Conservation (phyloP, 1,284 basidiomycete genomes). For the Hemileia vastatrix region DNA sequence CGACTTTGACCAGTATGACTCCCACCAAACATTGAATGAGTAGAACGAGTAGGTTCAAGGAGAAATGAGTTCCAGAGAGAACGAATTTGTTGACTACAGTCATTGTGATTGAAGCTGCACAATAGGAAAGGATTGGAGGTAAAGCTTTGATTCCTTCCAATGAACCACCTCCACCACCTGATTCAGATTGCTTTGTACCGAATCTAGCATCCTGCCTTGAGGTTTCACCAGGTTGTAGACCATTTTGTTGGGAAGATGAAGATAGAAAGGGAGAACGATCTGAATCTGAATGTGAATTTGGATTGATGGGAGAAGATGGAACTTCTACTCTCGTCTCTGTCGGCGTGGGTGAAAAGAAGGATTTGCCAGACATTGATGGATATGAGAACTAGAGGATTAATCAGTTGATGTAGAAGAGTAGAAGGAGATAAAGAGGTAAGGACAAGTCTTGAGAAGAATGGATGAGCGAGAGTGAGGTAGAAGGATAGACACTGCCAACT, state of each 20-base stretch:
- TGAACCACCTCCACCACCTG: background rate
- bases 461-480: too few species aligned
- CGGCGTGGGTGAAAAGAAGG: background rate
- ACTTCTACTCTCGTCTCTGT: background rate
- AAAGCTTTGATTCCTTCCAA: constrained; percentile 23
- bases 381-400: background rate
- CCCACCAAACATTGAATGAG: constrained; percentile 41
- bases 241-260: background rate
- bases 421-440: too few species aligned
- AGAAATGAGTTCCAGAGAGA: constrained; percentile 38
- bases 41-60: constrained; percentile 42
- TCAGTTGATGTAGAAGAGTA: too few species aligned
- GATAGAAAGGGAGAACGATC: background rate
- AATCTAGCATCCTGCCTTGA: background rate
- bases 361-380: background rate
- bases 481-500: too few species aligned
- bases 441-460: too few species aligned
- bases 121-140: constrained; percentile 41
- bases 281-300: background rate
- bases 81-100: constrained; percentile 44
- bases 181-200: background rate
- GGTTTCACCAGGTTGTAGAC: background rate
- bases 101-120: constrained; percentile 42
- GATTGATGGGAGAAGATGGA: background rate
- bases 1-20: constrained; percentile 32